phyloP scores from a whole-genome alignment of 2,329 filamentous ascomycete genomes.

The Diaporthe nobilis region DNA sequence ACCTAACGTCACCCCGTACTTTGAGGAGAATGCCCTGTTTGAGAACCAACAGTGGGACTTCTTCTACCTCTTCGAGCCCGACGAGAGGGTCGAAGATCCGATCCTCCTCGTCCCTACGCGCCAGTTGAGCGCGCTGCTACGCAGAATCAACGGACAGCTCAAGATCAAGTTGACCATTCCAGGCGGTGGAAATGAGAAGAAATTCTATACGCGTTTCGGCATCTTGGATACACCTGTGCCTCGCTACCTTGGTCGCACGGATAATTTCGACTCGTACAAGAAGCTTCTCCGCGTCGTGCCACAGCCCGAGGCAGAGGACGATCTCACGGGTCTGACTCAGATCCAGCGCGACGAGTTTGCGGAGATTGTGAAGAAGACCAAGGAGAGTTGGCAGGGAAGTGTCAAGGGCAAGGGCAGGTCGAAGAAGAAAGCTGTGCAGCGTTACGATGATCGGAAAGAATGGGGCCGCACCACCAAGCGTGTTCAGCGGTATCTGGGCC shows the following conservation, averaged over 20 bases:
- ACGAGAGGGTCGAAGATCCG: conserved; percentile 61
- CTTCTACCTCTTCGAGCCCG: conserved; percentile 75
- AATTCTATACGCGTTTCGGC: conserved; percentile 75
- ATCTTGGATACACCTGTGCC: conserved; percentile 73
- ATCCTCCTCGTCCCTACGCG: conserved; percentile 76
- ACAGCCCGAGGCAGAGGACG: conserved; percentile 54
- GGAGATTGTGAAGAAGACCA: conserved; percentile 58
- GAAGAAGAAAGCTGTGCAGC: conserved; percentile 63
- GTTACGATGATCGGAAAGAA: conserved; percentile 62
- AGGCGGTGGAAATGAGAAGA: conserved; percentile 60
- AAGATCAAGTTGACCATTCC: conserved; percentile 71
- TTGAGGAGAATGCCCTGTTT: conserved; percentile 69
- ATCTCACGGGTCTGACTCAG: conserved; percentile 51
- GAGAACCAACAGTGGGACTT: conserved; percentile 79
- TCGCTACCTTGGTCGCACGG: conserved; percentile 74
- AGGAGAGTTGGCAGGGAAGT: conserved; percentile 39
- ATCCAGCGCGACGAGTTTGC: conserved; percentile 56
- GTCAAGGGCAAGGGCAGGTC: conserved; percentile 54
- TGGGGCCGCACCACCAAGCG: conserved; percentile 72
- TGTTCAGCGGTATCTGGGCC: conserved; percentile 78
- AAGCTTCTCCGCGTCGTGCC: conserved; percentile 52
- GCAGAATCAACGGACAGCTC: conserved; percentile 74
- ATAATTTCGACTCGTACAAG: conserved; percentile 54
- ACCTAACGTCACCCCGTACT: conserved; percentile 65
- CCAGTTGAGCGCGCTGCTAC: conserved; percentile 76